These are phyloP conservation scores for Taphrina pruni DNA, from an alignment of 1,139 yeast species.

Conservation along the genomic window DNA sequence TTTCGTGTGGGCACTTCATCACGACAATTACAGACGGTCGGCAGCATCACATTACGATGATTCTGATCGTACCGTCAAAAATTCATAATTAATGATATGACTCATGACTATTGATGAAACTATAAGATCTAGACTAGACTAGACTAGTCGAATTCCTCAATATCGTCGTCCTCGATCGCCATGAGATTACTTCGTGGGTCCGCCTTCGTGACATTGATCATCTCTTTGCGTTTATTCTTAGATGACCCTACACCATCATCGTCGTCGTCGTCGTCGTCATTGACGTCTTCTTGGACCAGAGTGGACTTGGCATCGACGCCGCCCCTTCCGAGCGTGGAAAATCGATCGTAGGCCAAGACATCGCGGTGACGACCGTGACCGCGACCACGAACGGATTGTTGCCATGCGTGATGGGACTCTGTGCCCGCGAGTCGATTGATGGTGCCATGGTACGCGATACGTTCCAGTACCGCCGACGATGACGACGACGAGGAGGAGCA, in stretches of 20 bases:
- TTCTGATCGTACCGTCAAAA: not conserved
- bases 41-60: not conserved
- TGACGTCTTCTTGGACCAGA: slow-evolving; percentile 1
- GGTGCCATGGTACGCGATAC: not conserved
- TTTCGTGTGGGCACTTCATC: slow-evolving; percentile 63
- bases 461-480: slow-evolving; percentile 9
- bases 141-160: not conserved
- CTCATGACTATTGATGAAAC: too few relatives aligned
- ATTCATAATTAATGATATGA: too few relatives aligned
- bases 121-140: too few relatives aligned
- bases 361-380: not conserved
- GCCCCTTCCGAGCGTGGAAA: slow-evolving; percentile 1
- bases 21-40: slow-evolving; percentile 56
- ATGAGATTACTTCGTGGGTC: not conserved
- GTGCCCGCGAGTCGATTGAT: slow-evolving; percentile 3
- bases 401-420: too few relatives aligned
- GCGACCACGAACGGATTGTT: too few relatives aligned
- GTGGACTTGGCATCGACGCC: slow-evolving; percentile 3
- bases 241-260: not conserved
- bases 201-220: not conserved
- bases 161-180: slow-evolving; percentile 3
- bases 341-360: not conserved
- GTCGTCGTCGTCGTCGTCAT: not conserved
- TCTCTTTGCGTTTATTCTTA: not conserved
- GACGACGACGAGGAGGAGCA: too few relatives aligned